Conservation (phyloP, 768 basidiomycete species). For the Phlegmacium glaucopus region DNA sequence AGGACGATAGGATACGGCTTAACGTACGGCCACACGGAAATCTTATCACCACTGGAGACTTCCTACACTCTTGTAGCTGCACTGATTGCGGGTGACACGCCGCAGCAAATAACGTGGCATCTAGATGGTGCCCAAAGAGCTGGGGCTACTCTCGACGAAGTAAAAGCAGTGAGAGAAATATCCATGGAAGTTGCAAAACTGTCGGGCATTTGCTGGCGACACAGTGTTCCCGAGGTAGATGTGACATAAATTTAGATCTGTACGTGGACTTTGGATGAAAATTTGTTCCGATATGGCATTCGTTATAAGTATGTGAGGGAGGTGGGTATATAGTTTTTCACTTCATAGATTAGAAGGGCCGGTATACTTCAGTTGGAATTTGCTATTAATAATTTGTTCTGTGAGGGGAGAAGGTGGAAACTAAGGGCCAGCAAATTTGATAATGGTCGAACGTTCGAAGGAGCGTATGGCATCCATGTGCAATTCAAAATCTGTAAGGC, state of each 20-base stretch:
- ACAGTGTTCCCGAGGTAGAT: constrained; percentile 47
- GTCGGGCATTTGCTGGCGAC: constrained; percentile 50
- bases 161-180: constrained; percentile 50
- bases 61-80: constrained; percentile 61
- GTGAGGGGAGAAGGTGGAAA: too few relatives aligned
- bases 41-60: constrained; percentile 50
- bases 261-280: not conserved
- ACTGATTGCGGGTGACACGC: constrained; percentile 58
- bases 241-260: constrained; percentile 2
- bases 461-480: not conserved
- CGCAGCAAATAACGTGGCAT: constrained; percentile 66
- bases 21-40: constrained; percentile 45
- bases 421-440: too few relatives aligned
- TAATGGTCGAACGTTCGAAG: too few relatives aligned
- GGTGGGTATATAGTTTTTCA: too few relatives aligned
- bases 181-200: constrained; percentile 46
- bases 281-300: too few relatives aligned
- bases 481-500: not conserved
- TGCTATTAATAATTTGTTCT: too few relatives aligned
- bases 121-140: constrained; percentile 50
- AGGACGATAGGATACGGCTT: constrained; percentile 55
- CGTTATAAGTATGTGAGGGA: too few relatives aligned
- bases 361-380: too few relatives aligned
- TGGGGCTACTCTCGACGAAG: constrained; percentile 52
- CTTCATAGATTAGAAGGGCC: too few relatives aligned